Evolutionary conservation across 176 grass and related monocot species (phyloP).

Genomic region (Poa pratensis): DNA sequence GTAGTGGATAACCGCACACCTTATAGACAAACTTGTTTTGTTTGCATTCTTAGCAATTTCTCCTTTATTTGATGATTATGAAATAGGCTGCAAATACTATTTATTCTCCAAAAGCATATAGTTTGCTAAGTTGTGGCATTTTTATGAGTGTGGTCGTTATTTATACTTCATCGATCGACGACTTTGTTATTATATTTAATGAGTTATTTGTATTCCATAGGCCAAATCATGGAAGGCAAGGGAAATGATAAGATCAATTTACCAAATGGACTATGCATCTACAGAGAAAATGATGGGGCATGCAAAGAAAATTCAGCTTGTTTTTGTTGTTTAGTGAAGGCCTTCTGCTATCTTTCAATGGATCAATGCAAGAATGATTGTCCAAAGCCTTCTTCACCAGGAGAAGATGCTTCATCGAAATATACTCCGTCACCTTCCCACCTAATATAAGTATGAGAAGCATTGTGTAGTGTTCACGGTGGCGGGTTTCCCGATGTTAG

Average conservation of each 20-base stretch:
- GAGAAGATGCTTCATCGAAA: not conserved
- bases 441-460: not conserved
- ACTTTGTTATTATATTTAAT: not conserved
- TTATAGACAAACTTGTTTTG: not conserved
- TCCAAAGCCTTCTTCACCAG: not conserved
- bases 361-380: not conserved
- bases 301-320: not conserved
- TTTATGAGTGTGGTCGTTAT: not conserved
- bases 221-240: not conserved
- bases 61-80: not conserved
- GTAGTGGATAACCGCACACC: not conserved
- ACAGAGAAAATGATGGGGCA: not conserved
- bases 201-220: not conserved
- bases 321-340: not conserved
- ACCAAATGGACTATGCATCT: not conserved
- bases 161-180: not conserved
- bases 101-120: not conserved
- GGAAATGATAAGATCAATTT: not conserved
- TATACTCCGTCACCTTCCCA: not conserved
- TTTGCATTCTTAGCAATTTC: not conserved
- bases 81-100: not conserved
- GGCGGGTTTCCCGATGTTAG: not conserved
- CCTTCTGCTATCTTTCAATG: not conserved
- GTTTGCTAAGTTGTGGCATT: not conserved
- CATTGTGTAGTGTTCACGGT: not conserved